Evolutionary conservation across 306 rosid genomes (phyloP).

Genomic region (Cajanus cajan): DNA sequence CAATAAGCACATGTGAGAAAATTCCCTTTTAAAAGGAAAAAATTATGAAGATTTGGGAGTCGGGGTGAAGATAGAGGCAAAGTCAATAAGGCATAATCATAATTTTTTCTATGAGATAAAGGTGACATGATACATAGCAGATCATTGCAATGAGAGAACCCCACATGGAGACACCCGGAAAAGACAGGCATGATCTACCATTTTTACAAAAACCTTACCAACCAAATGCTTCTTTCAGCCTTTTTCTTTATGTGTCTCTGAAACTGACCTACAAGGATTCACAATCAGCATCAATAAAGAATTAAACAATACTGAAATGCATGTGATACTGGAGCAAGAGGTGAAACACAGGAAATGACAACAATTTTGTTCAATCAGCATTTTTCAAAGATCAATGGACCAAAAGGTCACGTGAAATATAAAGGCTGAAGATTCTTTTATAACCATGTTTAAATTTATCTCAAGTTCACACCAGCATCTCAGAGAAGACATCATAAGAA

Average conservation of each 20-base stretch:
- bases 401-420: neutral
- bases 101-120: constrained; percentile 56
- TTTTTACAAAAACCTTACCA: constrained; percentile 53
- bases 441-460: neutral
- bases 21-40: constrained; percentile 20
- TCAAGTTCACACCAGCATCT: neutral
- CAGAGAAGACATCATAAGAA: neutral
- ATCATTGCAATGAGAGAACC: constrained; percentile 49
- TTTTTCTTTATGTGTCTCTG: constrained; percentile 45
- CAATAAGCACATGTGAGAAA: constrained; percentile 22
- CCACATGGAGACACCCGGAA: constrained; percentile 50
- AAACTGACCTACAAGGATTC: constrained; percentile 45
- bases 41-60: neutral
- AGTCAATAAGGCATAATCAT: constrained; percentile 43
- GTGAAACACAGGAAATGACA: neutral
- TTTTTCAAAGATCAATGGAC: neutral
- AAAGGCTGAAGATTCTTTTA: neutral
- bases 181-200: constrained; percentile 55
- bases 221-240: constrained; percentile 52
- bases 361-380: neutral
- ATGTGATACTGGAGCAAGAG: neutral
- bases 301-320: neutral
- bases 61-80: neutral
- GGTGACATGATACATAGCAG: constrained; percentile 76
- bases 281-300: constrained; percentile 27